Evolutionary conservation across 768 basidiomycete genomes (phyloP), one percentile per base, ranked within the genome.

Genomic region (Pulveroboletus sp.): DNA sequence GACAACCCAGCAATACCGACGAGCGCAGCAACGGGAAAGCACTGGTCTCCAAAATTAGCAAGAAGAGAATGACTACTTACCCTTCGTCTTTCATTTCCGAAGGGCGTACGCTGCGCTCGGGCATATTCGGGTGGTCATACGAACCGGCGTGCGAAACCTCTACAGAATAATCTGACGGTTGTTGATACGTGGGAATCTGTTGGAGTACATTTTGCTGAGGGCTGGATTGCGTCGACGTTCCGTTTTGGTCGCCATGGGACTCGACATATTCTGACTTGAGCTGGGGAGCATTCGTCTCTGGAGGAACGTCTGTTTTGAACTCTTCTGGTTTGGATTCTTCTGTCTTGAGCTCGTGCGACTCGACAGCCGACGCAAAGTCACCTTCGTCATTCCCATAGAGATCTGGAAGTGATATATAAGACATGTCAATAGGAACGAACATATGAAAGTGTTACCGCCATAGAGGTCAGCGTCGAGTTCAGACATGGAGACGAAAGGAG

Each of bases 51-150:
- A 32, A 35, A 11, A 50, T 66, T 33, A 62, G 56, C 34, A 2
- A 27, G 19, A 29, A 17, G 45, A 47, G 7, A 25, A 11, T 20
- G 9, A 50, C 27, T 45, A 79, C 93, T 91, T 80, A 97, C 94
- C 94, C 94, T 87, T 94, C 94, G 59, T 95, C 94, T 69, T 92
- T 92, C 90, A 92, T 93, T 69, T 97, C 93, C 14, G 85, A 86
- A n/a, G 89, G 89, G 25, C 25, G 78, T 14, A 93, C 72, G 29
- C 80, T 83, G 38, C 89, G 79, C 63, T 87, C 82, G 20, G 68
- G 75, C 74, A 43, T 70, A 69, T 21, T 73, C 41, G 67, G 24
- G 70, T 68, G 63, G 59, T 76, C 57, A 49, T 74, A 79, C 25
- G 61, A 72, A 21, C 72, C 72, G 14, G 74, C 70, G 20, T 49